Evolutionary conservation across 2,329 filamentous ascomycete genomes (phyloP), one percentile per base, ranked within the genome.

Genomic region (Byssothecium circinans): DNA sequence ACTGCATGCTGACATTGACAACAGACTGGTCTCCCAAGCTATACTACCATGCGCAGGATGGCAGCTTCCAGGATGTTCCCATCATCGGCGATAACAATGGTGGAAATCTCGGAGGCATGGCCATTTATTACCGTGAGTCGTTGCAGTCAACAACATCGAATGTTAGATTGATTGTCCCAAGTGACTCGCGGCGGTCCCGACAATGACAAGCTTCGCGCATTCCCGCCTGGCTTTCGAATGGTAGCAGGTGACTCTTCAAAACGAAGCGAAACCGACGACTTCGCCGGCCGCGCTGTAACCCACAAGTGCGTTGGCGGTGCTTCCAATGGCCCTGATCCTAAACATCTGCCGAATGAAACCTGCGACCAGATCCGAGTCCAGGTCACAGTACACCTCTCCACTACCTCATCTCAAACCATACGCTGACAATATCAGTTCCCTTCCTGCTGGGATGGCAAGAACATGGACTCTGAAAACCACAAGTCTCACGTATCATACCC

Each of bases 1-100:
- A n/a, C n/a, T n/a, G n/a, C n/a, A n/a, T 25, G 23, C 23, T 25
- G 10, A 5, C 23, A 42, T 33, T 60, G 65, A 87, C 81, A 58
- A 86, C 86, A 70, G 91, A 92, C 76, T 91, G 88, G 88, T 83
- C 85, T 46, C 87, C 88, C 1, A 76, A 77, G 22, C 73, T 91
- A 2, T 91, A 85, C 72, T 90, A 86, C 58, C 69, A 87, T 54
- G 54, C 55, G 20, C 58, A 65, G 42, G 59, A 68, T 34, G 60
- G 56, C 19, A 61, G 57, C 5, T 65, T 89, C 57, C 81, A 85
- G 68, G 77, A 79, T 29, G 87, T 91, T 15, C 77, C 83, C 8
- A 74, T 80, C 43, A 68, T 73, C 35, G 80, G 80, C 12, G 79
- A 81, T 45, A 75, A 57, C n/a, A 56, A 64, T 32, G 62, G 65